Base-by-base conservation (phyloP, 495 filamentous ascomycete genomes). In the Recurvomyces mirabilis region DNA sequence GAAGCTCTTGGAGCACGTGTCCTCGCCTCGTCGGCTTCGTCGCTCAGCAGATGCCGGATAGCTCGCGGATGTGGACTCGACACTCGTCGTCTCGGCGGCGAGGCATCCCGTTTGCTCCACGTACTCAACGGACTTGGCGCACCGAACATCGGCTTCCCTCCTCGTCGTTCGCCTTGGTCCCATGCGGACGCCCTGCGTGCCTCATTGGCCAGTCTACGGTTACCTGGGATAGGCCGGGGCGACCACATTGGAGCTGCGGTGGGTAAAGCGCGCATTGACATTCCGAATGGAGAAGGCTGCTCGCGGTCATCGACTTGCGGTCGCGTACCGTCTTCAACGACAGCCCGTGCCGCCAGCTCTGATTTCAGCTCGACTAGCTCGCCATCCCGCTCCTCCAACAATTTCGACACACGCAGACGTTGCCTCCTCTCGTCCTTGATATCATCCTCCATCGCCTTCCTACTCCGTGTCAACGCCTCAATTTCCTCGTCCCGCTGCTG, bases 401-500 rank as follows among this genome's bases (percentile, higher is more conserved):
- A 26, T 15, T 17, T 29, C 15, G 12, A 14, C 11, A 25, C 14
- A 12, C 20, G 31, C 31, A 22, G 15, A 9, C 21, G 10, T 4
- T 44, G 41, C 32, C 22, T 21, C 31, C 12, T 34, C 20, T 47
- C 36, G n/a, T 41, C 11, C 7, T 41, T n/a, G 18, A 11, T 21
- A 12, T 31, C 45, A n/a, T 20, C 37, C 30, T 41, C 12, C 9
- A 41, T 11, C 5, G 13, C 26, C 21, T 34, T 25, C 11, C 23
- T 9, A 9, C 18, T 21, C 10, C 36, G 23, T 11, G 14, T 21
- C 3, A 43, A 15, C 4, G 11, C 3, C 17, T 42, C 39, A 22
- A 49, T 42, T 18, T 36, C 21, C 2, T 42, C 46, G 15, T 49
- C 46, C 10, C 22, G n/a, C 38, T 49, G 20, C 33, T 43, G 19